Conservation (phyloP, 139 green algal species). For the Chlamydomonas eustigma region DNA sequence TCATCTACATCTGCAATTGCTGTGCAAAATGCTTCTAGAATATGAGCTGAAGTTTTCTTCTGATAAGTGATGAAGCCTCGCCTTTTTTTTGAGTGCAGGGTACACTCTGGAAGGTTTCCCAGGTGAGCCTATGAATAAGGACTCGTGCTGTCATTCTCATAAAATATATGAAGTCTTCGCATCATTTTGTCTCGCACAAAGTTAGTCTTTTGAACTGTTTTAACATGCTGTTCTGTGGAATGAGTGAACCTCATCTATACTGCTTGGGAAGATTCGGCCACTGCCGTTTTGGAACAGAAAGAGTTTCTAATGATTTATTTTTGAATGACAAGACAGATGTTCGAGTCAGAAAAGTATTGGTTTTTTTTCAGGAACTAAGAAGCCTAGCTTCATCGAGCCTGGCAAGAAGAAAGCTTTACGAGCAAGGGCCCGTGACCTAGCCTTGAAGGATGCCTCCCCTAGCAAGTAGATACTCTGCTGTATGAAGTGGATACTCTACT, state of each 20-base stretch:
- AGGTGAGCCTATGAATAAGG: conserved; percentile 38
- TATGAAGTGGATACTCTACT: too few species aligned
- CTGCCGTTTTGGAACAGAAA: conserved; percentile 35
- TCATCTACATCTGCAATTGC: background rate
- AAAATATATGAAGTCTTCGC: too few species aligned
- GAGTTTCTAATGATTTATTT: conserved; percentile 44
- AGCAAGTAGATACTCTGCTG: conserved; percentile 4
- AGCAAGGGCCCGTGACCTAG: conserved; percentile 29
- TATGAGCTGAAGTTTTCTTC: background rate
- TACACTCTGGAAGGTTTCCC: conserved; percentile 59
- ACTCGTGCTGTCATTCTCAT: too few species aligned
- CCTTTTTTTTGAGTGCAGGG: background rate
- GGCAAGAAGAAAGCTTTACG: conserved; percentile 34
- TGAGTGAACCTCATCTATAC: too few species aligned
- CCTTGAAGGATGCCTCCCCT: conserved; percentile 11
- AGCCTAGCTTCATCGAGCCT: conserved; percentile 11
- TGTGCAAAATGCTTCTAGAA: background rate
- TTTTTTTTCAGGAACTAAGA: conserved; percentile 15
- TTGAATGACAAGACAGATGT: background rate
- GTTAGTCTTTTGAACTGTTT: too few species aligned
- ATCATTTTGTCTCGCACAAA: too few species aligned
- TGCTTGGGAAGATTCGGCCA: too few species aligned
- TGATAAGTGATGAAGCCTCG: background rate
- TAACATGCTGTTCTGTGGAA: too few species aligned
- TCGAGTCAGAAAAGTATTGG: background rate